These are phyloP conservation scores for Colletotrichum costaricense DNA, from an alignment of 2,329 filamentous ascomycete genomes.

Conservation along the genomic window DNA sequence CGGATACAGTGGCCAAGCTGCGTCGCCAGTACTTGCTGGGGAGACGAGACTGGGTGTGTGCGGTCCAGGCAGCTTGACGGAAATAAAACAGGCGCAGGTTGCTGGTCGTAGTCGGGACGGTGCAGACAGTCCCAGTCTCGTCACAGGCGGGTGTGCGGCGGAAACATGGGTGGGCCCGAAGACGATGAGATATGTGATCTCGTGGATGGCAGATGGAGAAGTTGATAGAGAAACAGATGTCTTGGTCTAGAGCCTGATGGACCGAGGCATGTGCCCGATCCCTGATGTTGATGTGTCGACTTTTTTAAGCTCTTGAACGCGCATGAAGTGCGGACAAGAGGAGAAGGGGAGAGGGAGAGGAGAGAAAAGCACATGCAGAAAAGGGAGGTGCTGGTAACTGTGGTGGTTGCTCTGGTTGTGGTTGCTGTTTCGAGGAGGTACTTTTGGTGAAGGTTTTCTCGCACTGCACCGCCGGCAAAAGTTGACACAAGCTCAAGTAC, in stretches of 20 bases:
- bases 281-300: constrained; percentile 8
- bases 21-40: not conserved
- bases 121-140: constrained; percentile 5
- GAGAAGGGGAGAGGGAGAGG: too few relatives aligned
- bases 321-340: constrained; percentile 7
- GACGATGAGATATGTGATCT: not conserved
- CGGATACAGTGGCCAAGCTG: not conserved
- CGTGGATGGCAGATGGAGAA: constrained; percentile 3
- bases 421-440: not conserved
- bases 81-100: not conserved
- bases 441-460: not conserved
- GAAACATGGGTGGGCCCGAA: constrained; percentile 13
- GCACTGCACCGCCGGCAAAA: not conserved
- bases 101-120: constrained; percentile 10
- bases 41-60: not conserved
- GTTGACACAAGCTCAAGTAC: constrained; percentile 4
- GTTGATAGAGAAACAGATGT: constrained; percentile 22
- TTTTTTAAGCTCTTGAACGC: constrained; percentile 12
- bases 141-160: constrained; percentile 4
- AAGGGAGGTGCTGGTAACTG: not conserved
- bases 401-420: not conserved
- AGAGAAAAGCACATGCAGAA: constrained; percentile 26
- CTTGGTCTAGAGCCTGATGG: constrained; percentile 24
- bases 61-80: not conserved
- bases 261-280: constrained; percentile 16